Evolutionary conservation across 2,329 filamentous ascomycete genomes (phyloP).

Genomic region (Pseudogymnoascus sp.): DNA sequence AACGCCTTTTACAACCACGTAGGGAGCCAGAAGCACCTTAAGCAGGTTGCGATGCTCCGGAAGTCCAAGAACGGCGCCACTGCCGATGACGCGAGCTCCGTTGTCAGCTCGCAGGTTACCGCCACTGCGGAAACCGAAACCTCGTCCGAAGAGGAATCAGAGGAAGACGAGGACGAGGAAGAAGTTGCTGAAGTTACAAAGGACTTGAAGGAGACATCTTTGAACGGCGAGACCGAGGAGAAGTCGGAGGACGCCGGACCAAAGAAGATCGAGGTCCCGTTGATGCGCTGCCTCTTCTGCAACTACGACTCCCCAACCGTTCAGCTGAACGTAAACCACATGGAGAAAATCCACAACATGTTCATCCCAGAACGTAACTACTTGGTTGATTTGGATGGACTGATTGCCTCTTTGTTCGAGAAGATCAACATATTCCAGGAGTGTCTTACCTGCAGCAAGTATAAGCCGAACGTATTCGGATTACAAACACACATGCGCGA

Average conservation of each 20-base stretch:
- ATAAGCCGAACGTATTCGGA: slow-evolving; percentile 68
- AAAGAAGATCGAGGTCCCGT: slow-evolving; percentile 16
- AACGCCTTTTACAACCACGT: slow-evolving; percentile 93
- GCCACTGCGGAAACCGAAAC: slow-evolving; percentile 32
- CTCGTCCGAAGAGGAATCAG: slow-evolving; percentile 62
- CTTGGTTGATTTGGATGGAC: slow-evolving; percentile 71
- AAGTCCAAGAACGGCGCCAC: slow-evolving; percentile 28
- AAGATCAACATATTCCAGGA: slow-evolving; percentile 75
- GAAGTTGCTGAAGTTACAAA: slow-evolving; percentile 57
- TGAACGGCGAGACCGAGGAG: slow-evolving; percentile 17
- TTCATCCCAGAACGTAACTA: slow-evolving; percentile 89
- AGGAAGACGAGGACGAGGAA: slow-evolving; percentile 71
- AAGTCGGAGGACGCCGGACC: slow-evolving; percentile 38
- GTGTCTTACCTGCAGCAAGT: slow-evolving; percentile 81
- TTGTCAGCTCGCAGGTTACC: slow-evolving; percentile 55
- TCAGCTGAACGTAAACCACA: slow-evolving; percentile 73
- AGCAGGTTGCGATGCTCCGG: slow-evolving; percentile 48
- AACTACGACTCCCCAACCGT: slow-evolving; percentile 73
- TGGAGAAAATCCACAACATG: slow-evolving; percentile 90
- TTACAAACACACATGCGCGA: slow-evolving; percentile 97
- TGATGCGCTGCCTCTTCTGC: slow-evolving; percentile 74
- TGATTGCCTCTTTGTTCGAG: slow-evolving; percentile 68
- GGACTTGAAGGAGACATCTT: slow-evolving; percentile 18
- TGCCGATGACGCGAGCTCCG: slow-evolving; percentile 65
- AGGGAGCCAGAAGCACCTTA: slow-evolving; percentile 81